phyloP scores from a whole-genome alignment of 495 filamentous ascomycete genomes.

The Penicillium nucicola region DNA sequence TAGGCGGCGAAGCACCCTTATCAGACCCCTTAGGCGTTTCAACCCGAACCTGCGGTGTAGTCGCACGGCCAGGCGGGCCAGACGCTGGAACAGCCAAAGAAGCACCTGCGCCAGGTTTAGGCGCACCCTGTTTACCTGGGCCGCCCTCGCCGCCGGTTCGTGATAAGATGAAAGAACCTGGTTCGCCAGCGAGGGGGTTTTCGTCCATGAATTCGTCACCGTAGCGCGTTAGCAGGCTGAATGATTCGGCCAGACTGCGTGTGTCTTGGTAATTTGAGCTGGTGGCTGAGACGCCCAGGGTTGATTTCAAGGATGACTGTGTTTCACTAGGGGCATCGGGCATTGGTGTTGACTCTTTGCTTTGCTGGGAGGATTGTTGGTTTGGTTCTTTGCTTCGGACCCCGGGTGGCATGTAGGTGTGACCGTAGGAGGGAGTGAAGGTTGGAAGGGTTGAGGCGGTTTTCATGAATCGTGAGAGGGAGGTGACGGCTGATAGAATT shows the following conservation, averaged over 20 bases:
- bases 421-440: conserved; percentile 71
- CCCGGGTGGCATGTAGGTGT: conserved; percentile 63
- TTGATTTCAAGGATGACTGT: conserved; percentile 32
- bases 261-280: conserved; percentile 39
- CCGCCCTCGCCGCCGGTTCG: conserved; percentile 34
- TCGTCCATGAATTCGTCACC: conserved; percentile 89
- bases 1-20: conserved; percentile 25
- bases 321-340: conserved; percentile 38
- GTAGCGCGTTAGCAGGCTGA: conserved; percentile 60
- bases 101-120: conserved; percentile 11
- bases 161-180: conserved; percentile 78
- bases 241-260: conserved; percentile 64
- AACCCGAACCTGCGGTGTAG: conserved; percentile 38
- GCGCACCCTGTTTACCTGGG: conserved; percentile 6
- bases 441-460: conserved; percentile 59
- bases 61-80: conserved; percentile 16
- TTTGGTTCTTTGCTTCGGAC: conserved; percentile 36
- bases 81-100: conserved; percentile 7
- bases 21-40: conserved; percentile 37
- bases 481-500: conserved; percentile 59
- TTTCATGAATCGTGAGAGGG: conserved; percentile 66
- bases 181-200: conserved; percentile 79
- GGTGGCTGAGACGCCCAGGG: conserved; percentile 31
- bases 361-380: conserved; percentile 36
- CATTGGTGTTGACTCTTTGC: conserved; percentile 61